phyloP scores from a whole-genome alignment of 108 stramenopile genomes.

The Pseudonitzschia pungens region DNA sequence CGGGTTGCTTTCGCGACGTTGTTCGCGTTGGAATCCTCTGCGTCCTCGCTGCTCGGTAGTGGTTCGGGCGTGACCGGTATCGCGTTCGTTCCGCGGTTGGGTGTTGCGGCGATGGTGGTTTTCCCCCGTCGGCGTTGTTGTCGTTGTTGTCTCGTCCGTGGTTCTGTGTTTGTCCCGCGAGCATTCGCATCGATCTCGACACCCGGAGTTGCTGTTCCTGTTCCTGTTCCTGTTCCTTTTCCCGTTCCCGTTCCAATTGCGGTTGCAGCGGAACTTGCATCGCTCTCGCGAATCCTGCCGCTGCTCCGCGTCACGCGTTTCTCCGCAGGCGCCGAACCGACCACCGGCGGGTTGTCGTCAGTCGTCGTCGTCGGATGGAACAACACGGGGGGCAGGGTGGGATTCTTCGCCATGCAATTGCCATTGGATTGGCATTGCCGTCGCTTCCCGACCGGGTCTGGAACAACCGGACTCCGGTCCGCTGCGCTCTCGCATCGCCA shows the following conservation, averaged over 20 bases:
- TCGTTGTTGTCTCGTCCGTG: neutral
- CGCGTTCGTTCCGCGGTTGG: neutral
- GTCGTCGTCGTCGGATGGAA: neutral
- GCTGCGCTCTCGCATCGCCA: neutral
- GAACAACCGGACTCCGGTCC: slow-evolving; percentile 5
- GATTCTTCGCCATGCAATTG: neutral
- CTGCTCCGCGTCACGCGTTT: neutral
- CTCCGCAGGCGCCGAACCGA: neutral
- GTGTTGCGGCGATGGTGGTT: neutral
- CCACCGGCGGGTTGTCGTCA: too few relatives aligned
- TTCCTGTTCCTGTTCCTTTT: too few relatives aligned
- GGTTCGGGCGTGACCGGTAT: slow-evolving; percentile 17
- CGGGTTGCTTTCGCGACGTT: neutral
- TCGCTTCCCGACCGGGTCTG: neutral
- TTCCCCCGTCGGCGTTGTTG: neutral
- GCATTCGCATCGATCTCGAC: neutral
- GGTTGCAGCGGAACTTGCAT: too few relatives aligned
- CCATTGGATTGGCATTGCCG: neutral
- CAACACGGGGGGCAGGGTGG: neutral
- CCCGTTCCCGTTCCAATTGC: too few relatives aligned
- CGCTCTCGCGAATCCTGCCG: neutral
- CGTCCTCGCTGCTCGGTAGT: neutral
- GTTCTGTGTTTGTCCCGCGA: neutral
- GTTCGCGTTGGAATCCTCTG: neutral
- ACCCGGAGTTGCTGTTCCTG: too few relatives aligned